Conservation (phyloP, 225 moss, liverwort and hornwort species). For the Bryoerythrophyllum caledonicum region DNA sequence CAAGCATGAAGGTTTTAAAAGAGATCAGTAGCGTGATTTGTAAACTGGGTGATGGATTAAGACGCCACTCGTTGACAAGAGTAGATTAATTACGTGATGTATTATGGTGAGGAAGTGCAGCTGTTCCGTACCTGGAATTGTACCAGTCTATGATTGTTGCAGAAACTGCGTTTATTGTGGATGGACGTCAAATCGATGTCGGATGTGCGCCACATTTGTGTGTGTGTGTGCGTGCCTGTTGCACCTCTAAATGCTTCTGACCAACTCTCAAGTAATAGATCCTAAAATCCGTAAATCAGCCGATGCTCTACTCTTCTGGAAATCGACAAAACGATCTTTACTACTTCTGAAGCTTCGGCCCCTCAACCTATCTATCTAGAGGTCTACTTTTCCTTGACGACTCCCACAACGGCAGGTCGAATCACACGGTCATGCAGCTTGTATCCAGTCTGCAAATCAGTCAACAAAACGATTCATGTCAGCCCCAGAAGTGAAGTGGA, state of each 20-base stretch:
- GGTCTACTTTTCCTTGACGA: conserved; percentile 47
- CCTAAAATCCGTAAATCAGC: not conserved
- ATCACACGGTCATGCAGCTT: conserved; percentile 66
- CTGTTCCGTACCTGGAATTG: not conserved
- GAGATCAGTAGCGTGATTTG: not conserved
- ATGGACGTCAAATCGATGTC: conserved; percentile 3
- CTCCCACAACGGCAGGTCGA: conserved; percentile 69
- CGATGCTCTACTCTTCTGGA: too few relatives aligned
- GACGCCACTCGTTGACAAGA: not conserved
- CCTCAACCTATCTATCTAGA: conserved; percentile 5
- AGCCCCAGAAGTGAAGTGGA: not conserved
- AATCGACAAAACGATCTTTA: too few relatives aligned
- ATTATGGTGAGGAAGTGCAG: not conserved
- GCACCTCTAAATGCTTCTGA: not conserved
- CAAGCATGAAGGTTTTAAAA: too few relatives aligned
- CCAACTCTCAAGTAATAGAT: not conserved
- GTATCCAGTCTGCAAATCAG: conserved; percentile 59
- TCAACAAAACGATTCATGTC: not conserved
- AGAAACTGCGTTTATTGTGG: not conserved
- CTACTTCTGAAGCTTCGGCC: not conserved
- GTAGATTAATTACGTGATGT: not conserved
- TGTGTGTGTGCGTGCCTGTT: not conserved
- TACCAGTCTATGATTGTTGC: not conserved
- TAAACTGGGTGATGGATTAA: not conserved
- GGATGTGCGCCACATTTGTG: conserved; percentile 16